Evolutionary conservation across 176 grass and related monocot genomes (phyloP), one percentile per base, ranked within the genome.

Genomic region (Ananas comosus): DNA sequence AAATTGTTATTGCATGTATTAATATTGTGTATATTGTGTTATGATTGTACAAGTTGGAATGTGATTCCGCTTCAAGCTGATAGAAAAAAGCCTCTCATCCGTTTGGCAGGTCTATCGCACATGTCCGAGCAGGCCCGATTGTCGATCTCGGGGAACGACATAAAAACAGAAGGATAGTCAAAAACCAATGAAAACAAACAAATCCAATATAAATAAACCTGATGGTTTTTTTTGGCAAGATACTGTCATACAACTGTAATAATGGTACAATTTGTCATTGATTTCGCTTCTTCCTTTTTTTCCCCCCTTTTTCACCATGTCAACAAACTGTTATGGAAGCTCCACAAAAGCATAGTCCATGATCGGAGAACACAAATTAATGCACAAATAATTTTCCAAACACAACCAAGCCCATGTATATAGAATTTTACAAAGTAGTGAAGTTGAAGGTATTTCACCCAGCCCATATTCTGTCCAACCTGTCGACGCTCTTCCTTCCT

Each of bases 401-500:
- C 74, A 81, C 81, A 78, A 81, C 19, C 53, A 76, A 66, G 18
- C 51, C 56, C 79, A 79, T 85, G 72, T 81, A 79, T 81, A 79
- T 69, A 42, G 61, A 64, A 64, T 53, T 89, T 73, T 85, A 89
- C 80, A 70, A 63, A 61, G 72, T 65, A 57, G 51, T 63, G 71
- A 76, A 66, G 33, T 42, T 61, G 56, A 72, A 51, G 29, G 24
- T 18, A 1, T 50, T 72, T 85, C 72, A 89, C 50, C 91, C 69
- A 24, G 91, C 91, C 87, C 91, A 91, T 76, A 96, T 78, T 76
- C 91, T 81, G 56, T 96, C 91, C 79, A 96, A 76, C 78, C 91
- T 82, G 69, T 96, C 91, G 13, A 96, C 74, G 18, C 87, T 96
- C 74, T 87, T 90, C 64, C 91, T n/a, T 13, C 87, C 87, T 9